Evolutionary conservation across 1,284 basidiomycete genomes (phyloP), one percentile per base, ranked within the genome.

Genomic region (Microstroma glucosiphilum): DNA sequence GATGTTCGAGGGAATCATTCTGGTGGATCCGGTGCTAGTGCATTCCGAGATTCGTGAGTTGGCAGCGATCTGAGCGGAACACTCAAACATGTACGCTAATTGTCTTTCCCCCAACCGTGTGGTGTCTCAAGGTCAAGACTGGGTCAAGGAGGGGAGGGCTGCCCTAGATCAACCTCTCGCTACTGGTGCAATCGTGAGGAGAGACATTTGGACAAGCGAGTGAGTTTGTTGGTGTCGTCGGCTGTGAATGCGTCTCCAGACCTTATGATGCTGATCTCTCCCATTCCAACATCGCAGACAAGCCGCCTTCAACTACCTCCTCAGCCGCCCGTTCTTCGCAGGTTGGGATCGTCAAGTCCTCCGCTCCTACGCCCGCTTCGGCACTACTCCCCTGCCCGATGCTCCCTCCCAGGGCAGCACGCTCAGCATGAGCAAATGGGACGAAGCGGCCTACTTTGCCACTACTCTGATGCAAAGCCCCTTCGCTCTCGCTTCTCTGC

Each of bases 11-110:
- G 84, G 85, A 0, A 80, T 94, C 40, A 82, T 91, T 54, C 83
- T 93, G 11, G 80, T 93, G 26, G 92, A 96, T 76, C 91, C 93
- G 0, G 84, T 90, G 60, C 84, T 91, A 42, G 67, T 82, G 3
- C 80, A 81, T 1, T 55, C 80, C 73, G 71, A 72, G 11, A 21
- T 15, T 9, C 30, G 62, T 60, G 63, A 63, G 59, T 60, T 21
- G 11, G 15, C 26, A n/a, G n/a, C n/a, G 41, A 11, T 11, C 41
- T 11, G 11, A n/a, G 41, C 11, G 41, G 41, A 43, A 43, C 41
- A 43, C 11, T 43, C 41, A 11, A n/a, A 43, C 41, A 43, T 43
- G 41, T n/a, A 43, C 11, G 41, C 41, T 43, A 11, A 43, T 43
- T 43, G 41, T n/a, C 11, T 43, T 43, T n/a, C 41, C 11, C 41